phyloP scores from a whole-genome alignment of 768 basidiomycete genomes.

The Tylopilus plumbeoviolaceoides region DNA sequence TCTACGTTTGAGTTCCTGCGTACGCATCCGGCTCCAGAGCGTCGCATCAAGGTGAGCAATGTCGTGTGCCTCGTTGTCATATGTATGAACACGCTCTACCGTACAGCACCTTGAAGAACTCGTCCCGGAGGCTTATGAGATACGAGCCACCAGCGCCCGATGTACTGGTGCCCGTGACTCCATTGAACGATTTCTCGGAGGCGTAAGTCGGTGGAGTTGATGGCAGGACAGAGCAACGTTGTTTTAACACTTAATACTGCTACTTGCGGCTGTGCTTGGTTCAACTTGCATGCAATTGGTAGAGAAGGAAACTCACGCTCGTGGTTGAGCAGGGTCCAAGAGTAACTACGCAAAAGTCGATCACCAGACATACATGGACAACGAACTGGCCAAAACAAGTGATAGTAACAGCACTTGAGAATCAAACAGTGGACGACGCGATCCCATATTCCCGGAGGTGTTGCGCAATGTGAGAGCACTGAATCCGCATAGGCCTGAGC shows the following conservation, averaged over 20 bases:
- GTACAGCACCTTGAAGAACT: slow-evolving; percentile 47
- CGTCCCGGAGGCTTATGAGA: slow-evolving; percentile 54
- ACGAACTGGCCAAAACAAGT: slow-evolving; percentile 7
- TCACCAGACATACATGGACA: slow-evolving; percentile 5
- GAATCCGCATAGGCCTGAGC: slow-evolving; percentile 38
- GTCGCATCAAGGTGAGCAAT: slow-evolving; percentile 61
- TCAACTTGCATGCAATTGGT: neutral
- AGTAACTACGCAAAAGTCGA: neutral
- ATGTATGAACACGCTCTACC: neutral
- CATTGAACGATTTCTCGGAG: slow-evolving; percentile 21
- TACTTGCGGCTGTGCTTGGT: neutral
- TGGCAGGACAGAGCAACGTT: neutral
- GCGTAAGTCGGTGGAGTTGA: slow-evolving; percentile 14
- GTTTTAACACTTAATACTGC: too few relatives aligned
- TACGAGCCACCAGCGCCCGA: slow-evolving; percentile 51
- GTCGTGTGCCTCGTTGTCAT: neutral
- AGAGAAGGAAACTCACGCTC: neutral
- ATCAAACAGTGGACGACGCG: neutral
- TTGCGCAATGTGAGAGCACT: neutral
- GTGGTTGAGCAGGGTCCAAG: neutral
- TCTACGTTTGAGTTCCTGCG: slow-evolving; percentile 55
- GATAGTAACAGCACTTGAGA: neutral
- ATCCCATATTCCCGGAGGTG: slow-evolving; percentile 3
- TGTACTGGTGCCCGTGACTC: slow-evolving; percentile 43
- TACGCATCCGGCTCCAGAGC: slow-evolving; percentile 77